Evolutionary conservation across 2,329 filamentous ascomycete genomes (phyloP).

Genomic region (Claviceps digitariae): DNA sequence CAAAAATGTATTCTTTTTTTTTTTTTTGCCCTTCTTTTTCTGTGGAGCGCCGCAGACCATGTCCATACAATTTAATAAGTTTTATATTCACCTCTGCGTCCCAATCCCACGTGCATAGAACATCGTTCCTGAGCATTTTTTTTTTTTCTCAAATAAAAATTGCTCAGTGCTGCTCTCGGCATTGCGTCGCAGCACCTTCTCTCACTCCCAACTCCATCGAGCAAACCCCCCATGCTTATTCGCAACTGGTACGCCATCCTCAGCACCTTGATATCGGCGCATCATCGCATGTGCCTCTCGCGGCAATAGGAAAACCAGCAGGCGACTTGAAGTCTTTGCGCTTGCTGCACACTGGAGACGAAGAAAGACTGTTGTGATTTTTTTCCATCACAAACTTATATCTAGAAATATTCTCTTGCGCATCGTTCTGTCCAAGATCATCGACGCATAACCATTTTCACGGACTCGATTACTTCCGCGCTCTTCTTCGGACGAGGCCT

Average conservation of each 20-base stretch:
- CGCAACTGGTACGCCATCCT: not conserved
- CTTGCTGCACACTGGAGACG: constrained; percentile 38
- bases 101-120: not conserved
- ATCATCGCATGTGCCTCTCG: constrained; percentile 28
- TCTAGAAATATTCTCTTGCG: not conserved
- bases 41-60: not conserved
- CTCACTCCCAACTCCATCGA: not conserved
- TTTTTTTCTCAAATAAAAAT: not conserved
- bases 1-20: not conserved
- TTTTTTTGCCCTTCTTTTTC: not conserved
- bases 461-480: not conserved
- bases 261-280: not conserved
- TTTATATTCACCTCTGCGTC: not conserved
- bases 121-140: not conserved
- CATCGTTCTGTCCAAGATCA: too few species aligned
- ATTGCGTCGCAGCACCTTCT: not conserved
- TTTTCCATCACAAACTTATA: not conserved
- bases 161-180: not conserved
- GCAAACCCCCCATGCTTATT: not conserved
- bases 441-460: too few species aligned
- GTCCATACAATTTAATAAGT: not conserved
- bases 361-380: constrained; percentile 40
- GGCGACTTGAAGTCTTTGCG: constrained; percentile 57
- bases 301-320: constrained; percentile 32
- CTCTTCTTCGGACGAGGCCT: not conserved